Conservation (phyloP, 345 rosid species). For the Aethionema arabicum region DNA sequence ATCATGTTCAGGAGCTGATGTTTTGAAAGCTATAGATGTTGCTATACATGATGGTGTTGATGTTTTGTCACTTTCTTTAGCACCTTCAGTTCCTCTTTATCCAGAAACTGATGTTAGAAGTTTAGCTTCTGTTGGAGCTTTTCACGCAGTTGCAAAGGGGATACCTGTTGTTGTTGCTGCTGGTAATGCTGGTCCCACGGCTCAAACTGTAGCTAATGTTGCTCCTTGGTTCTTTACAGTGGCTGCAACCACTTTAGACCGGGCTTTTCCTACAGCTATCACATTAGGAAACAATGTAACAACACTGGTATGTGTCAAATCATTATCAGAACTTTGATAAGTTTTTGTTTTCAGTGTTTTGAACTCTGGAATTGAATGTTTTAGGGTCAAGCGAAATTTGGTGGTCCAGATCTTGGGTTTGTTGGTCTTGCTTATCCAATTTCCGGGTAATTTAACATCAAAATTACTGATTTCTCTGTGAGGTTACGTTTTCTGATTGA, state of each 20-base stretch:
- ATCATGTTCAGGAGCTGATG: conserved; percentile 42
- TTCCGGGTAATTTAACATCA: conserved; percentile 12
- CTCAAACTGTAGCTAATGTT: conserved; percentile 38
- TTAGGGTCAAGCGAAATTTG: conserved; percentile 56
- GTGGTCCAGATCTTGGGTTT: conserved; percentile 44
- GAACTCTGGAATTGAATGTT: background rate
- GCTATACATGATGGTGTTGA: conserved; percentile 52
- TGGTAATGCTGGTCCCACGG: conserved; percentile 45
- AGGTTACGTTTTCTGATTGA: too few species aligned
- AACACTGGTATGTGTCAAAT: conserved; percentile 11
- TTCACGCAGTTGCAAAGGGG: conserved; percentile 51
- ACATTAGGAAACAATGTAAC: conserved; percentile 43
- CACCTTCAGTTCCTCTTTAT: conserved; percentile 32
- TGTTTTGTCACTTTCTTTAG: conserved; percentile 36
- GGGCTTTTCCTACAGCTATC: conserved; percentile 44
- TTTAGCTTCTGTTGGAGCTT: conserved; percentile 41
- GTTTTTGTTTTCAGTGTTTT: too few species aligned
- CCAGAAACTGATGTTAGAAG: conserved; percentile 41
- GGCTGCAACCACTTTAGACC: conserved; percentile 53
- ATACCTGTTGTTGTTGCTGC: conserved; percentile 45
- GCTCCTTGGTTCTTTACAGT: conserved; percentile 62
- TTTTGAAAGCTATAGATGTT: conserved; percentile 54
- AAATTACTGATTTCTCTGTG: too few species aligned
- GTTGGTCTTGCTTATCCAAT: conserved; percentile 43
- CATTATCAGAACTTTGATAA: too few species aligned